Percentiles rank a stretch among this genome's conserved stretches.
Evolutionary conservation across 1,284 basidiomycete genomes (phyloP).

Genomic region (Testicularia cyperi): DNA sequence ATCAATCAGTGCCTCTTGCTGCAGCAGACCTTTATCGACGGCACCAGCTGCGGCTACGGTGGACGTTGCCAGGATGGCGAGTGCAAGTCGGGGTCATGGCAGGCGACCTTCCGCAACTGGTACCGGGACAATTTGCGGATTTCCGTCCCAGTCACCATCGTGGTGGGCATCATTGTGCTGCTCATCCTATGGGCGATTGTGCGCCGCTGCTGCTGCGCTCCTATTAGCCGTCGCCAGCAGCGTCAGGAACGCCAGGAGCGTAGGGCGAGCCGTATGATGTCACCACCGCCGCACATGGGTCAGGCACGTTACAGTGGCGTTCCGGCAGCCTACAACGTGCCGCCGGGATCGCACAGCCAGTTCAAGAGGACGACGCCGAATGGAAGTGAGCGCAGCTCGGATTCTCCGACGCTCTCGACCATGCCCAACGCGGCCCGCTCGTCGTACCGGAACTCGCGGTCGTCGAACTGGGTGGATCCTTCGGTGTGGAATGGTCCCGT

Average conservation of each 20-base stretch:
- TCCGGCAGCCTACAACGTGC: constrained; percentile 15
- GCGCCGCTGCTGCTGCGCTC: constrained; percentile 30
- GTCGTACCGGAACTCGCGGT: constrained; percentile 4
- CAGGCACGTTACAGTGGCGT: background rate
- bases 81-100: constrained; percentile 69
- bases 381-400: constrained; percentile 5
- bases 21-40: constrained; percentile 75
- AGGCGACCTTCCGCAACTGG: constrained; percentile 69
- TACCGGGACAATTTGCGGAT: constrained; percentile 54
- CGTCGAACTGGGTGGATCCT: constrained; percentile 25
- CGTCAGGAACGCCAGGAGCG: too few relatives aligned
- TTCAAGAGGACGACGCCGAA: constrained; percentile 11
- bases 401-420: background rate
- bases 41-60: constrained; percentile 80
- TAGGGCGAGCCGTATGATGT: too few relatives aligned
- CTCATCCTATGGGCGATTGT: constrained; percentile 28
- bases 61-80: constrained; percentile 64
- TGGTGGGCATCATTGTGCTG: constrained; percentile 42
- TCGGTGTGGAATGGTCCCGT: constrained; percentile 16
- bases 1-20: constrained; percentile 70
- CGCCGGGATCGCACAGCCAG: too few relatives aligned
- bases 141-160: constrained; percentile 49
- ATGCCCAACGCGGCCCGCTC: too few relatives aligned
- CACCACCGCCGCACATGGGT: too few relatives aligned
- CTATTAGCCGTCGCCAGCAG: too few relatives aligned